Base-by-base conservation (phyloP, 805 yeast genomes). In the Metschnikowia henanensis region DNA sequence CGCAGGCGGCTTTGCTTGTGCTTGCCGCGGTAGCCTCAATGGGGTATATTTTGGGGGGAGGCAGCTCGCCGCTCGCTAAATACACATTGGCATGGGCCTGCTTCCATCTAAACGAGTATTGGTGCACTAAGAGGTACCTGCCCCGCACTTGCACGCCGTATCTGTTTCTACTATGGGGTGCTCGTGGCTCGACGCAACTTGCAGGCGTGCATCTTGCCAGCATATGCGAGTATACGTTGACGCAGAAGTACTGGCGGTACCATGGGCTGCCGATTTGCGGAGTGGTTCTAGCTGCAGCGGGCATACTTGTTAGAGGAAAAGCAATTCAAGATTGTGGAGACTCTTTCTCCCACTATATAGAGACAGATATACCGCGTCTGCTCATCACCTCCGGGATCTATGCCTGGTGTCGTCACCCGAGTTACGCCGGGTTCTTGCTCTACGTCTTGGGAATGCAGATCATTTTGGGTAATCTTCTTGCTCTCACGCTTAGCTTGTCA, bases 361-460 rank as follows among this genome's bases (percentile, higher is more conserved):
- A 51, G 9, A 38, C 46, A 10, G 23, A 37, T 5, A 4, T 29
- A 1, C 43, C 46, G 20, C 50, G 49, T 9, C 37, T 34, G 35
- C 50, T 70, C 26, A 59, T 68, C 21, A 66, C 71, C 10, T 32
- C 36, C 12, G 75, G 75, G 1, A 45, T 66, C n/a, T 70, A 64
- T 44, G 29, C 47, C 6, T 50, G 46, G 46, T 41, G 56, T 21
- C 47, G 74, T 38, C 75, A 70, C 44, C 75, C 75, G 15, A 63
- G 71, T 40, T 70, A 70, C 45, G 36, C 64, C 6, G 75, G 75
- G 30, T 69, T 67, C 45, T 60, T 63, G 48, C 37, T 58, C n/a
- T 61, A 61, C 35, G 65, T 56, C 10, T 49, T 61, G 23, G 74
- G 74, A 8, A 39, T 57, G 39, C 69, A 68, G 47, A 19, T 63